These are phyloP conservation scores for Ogataea populi-albae DNA, from an alignment of 805 yeast species.

Conservation along the genomic window DNA sequence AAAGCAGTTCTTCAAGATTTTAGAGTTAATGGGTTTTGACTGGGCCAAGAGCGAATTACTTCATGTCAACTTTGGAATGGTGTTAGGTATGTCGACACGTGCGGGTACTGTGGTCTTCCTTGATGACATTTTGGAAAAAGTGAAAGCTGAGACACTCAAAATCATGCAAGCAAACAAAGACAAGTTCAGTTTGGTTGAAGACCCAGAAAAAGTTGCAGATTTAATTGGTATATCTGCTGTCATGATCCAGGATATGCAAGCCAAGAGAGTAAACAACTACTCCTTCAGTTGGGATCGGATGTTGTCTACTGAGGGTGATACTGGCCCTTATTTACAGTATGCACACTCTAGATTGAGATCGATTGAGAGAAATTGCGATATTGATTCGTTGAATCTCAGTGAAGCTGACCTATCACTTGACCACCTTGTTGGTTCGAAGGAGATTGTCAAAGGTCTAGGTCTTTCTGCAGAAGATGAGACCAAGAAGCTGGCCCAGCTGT, in stretches of 20 bases:
- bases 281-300: slow-evolving; percentile 97
- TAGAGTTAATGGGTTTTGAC: slow-evolving; percentile 83
- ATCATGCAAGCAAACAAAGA: slow-evolving; percentile 91
- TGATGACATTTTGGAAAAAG: slow-evolving; percentile 89
- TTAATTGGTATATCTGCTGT: slow-evolving; percentile 95
- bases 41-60: slow-evolving; percentile 71
- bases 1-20: slow-evolving; percentile 90
- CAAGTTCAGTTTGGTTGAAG: slow-evolving; percentile 87
- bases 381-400: slow-evolving; percentile 33
- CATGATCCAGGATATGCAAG: slow-evolving; percentile 98
- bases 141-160: slow-evolving; percentile 90
- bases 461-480: slow-evolving; percentile 28
- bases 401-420: slow-evolving; percentile 31
- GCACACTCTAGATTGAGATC: slow-evolving; percentile 97
- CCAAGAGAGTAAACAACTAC: slow-evolving; percentile 94
- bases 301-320: slow-evolving; percentile 98
- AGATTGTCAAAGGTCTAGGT: slow-evolving; percentile 19
- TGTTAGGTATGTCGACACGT: slow-evolving; percentile 97
- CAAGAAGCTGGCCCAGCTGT: slow-evolving; percentile 31
- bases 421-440: slow-evolving; percentile 30
- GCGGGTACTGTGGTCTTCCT: slow-evolving; percentile 98
- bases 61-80: slow-evolving; percentile 97
- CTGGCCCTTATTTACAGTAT: slow-evolving; percentile 97
- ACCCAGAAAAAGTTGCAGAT: slow-evolving; percentile 94
- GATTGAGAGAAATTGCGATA: slow-evolving; percentile 79